These are phyloP conservation scores for Holtermannia corniformis DNA, from an alignment of 768 basidiomycete genomes.

Conservation along the genomic window DNA sequence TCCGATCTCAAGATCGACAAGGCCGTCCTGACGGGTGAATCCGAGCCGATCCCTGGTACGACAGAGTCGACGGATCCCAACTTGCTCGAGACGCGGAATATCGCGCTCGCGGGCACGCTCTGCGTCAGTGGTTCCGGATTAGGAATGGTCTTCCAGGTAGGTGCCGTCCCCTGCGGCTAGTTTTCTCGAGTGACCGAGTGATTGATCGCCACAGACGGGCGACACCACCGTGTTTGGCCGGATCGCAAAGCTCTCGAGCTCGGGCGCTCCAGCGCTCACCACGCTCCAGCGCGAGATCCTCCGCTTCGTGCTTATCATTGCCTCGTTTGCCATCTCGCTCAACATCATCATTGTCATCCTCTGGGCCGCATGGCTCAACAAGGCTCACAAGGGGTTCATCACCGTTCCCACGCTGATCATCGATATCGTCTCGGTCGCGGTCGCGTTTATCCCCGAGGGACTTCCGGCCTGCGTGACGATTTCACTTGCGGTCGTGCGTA, in stretches of 20 bases:
- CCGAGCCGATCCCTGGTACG: constrained; percentile 37
- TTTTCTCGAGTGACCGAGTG: too few species aligned
- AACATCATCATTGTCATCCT: constrained; percentile 49
- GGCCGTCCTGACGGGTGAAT: constrained; percentile 53
- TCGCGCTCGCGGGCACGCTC: constrained; percentile 48
- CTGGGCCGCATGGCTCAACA: constrained; percentile 44
- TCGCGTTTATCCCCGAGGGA: constrained; percentile 50
- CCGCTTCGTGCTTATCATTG: constrained; percentile 52
- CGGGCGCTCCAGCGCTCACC: constrained; percentile 44
- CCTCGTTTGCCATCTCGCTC: constrained; percentile 45
- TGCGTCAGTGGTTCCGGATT: constrained; percentile 31
- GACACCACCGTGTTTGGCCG: constrained; percentile 45
- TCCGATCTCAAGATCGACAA: constrained; percentile 56
- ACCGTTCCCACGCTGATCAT: constrained; percentile 49
- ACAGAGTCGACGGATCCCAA: constrained; percentile 50
- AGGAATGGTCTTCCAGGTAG: constrained; percentile 5
- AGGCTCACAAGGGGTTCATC: constrained; percentile 44
- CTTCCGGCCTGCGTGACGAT: constrained; percentile 34
- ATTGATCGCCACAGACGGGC: too few species aligned
- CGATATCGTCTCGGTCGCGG: constrained; percentile 51
- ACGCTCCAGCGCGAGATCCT: constrained; percentile 52
- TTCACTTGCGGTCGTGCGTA: constrained; percentile 20
- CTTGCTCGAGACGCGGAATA: constrained; percentile 49
- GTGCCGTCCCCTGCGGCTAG: not conserved
- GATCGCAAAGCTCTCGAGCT: constrained; percentile 50